These are phyloP conservation scores for Entrophospora sp. DNA, from an alignment of 192 early-diverging fungal genomes.

Conservation along the genomic window DNA sequence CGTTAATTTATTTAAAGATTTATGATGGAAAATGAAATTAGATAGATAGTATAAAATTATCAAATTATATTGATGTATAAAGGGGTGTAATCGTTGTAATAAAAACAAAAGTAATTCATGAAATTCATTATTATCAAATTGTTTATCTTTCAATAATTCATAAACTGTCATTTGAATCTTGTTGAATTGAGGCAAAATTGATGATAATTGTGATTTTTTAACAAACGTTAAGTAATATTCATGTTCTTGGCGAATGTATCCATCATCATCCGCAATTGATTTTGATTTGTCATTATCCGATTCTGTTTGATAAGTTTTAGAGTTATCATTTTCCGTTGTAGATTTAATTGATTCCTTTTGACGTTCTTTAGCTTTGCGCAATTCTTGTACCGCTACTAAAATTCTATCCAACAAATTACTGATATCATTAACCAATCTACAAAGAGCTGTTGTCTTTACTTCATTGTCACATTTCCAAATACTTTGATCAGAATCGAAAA, in stretches of 20 bases:
- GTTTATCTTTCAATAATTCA: background rate
- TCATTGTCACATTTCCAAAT: background rate
- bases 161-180: background rate
- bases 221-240: slow-evolving; percentile 23
- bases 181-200: background rate
- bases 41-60: slow-evolving; percentile 49
- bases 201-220: slow-evolving; percentile 27
- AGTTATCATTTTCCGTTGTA: too few species aligned
- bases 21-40: slow-evolving; percentile 53
- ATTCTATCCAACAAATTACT: slow-evolving; percentile 35
- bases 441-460: background rate
- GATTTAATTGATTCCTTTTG: too few species aligned
- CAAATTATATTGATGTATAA: slow-evolving; percentile 55
- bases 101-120: slow-evolving; percentile 26
- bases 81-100: slow-evolving; percentile 42
- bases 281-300: slow-evolving; percentile 24
- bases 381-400: slow-evolving; percentile 35
- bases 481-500: background rate
- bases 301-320: slow-evolving; percentile 24
- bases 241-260: slow-evolving; percentile 38
- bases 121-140: background rate
- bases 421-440: slow-evolving; percentile 7
- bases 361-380: too few species aligned
- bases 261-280: slow-evolving; percentile 41
- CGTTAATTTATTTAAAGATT: slow-evolving; percentile 59